These are phyloP conservation scores for Mycogone perniciosa DNA, from an alignment of 2,329 filamentous ascomycete genomes.

Conservation along the genomic window DNA sequence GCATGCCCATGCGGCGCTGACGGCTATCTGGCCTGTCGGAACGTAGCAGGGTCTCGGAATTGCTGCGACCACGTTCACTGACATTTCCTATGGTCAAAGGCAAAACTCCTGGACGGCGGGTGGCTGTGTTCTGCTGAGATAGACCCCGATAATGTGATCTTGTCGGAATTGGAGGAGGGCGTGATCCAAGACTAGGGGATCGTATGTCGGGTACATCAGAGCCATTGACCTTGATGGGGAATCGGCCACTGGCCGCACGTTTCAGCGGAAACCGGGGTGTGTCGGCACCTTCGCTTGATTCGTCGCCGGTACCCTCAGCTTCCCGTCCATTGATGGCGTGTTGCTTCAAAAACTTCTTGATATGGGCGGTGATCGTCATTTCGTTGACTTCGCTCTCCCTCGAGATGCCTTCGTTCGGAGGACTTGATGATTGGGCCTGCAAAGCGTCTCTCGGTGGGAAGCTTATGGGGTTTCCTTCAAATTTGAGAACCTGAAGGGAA, in stretches of 20 bases:
- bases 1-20: constrained; percentile 57
- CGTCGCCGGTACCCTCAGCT: constrained; percentile 51
- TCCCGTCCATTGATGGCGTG: constrained; percentile 47
- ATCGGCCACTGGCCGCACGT: constrained; percentile 57
- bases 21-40: constrained; percentile 48
- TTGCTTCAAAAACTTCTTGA: constrained; percentile 55
- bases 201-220: constrained; percentile 61
- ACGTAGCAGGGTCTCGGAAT: constrained; percentile 55
- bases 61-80: constrained; percentile 61
- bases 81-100: constrained; percentile 62
- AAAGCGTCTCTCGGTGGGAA: constrained; percentile 70
- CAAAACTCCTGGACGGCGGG: constrained; percentile 66
- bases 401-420: constrained; percentile 47
- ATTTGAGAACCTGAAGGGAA: constrained; percentile 80
- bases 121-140: constrained; percentile 59
- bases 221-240: constrained; percentile 67
- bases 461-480: constrained; percentile 78
- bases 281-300: constrained; percentile 68
- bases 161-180: constrained; percentile 71
- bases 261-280: constrained; percentile 66
- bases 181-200: constrained; percentile 55
- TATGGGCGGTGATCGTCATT: constrained; percentile 52
- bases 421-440: constrained; percentile 49
- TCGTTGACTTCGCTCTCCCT: constrained; percentile 58
- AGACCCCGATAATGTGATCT: constrained; percentile 70